A percentile compares a stretch with the other conserved stretches of the same genome.
Evolutionary conservation across 352 stramenopile species (phyloP).

Genomic region (Pythium plurisporium): DNA sequence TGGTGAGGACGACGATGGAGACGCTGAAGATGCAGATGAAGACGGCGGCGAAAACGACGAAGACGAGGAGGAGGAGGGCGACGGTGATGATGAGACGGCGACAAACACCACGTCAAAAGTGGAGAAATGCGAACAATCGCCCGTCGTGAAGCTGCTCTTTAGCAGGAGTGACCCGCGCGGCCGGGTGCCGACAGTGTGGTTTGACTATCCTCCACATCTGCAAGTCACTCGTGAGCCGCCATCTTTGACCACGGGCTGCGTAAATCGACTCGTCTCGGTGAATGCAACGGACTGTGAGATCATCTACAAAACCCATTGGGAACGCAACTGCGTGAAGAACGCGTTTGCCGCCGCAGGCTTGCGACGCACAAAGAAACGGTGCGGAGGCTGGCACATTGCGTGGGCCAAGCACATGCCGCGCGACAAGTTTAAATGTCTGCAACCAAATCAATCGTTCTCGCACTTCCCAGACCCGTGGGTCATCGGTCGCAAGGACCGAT

Average conservation of each 20-base stretch:
- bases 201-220: slow-evolving; percentile 84
- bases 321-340: slow-evolving; percentile 92
- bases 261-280: slow-evolving; percentile 32
- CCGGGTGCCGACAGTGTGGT: slow-evolving; percentile 75
- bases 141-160: slow-evolving; percentile 47
- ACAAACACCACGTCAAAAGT: slow-evolving; percentile 17
- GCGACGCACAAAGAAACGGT: slow-evolving; percentile 53
- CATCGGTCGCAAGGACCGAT: slow-evolving; percentile 85
- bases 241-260: background rate
- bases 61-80: background rate
- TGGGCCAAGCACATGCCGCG: slow-evolving; percentile 72
- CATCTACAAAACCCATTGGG: slow-evolving; percentile 87
- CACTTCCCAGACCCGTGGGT: slow-evolving; percentile 90
- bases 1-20: slow-evolving; percentile 33
- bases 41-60: slow-evolving; percentile 27
- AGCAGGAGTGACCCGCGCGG: slow-evolving; percentile 39
- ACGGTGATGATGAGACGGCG: slow-evolving; percentile 10
- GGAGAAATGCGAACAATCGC: slow-evolving; percentile 33
- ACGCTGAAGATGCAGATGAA: slow-evolving; percentile 36
- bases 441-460: slow-evolving; percentile 74
- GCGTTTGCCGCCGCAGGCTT: slow-evolving; percentile 78
- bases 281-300: slow-evolving; percentile 34
- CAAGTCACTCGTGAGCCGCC: slow-evolving; percentile 33
- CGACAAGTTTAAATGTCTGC: slow-evolving; percentile 52
- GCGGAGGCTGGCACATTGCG: slow-evolving; percentile 47